These are phyloP conservation scores for Lachancea lanzarotensis DNA, from an alignment of 805 yeast species.

Conservation along the genomic window DNA sequence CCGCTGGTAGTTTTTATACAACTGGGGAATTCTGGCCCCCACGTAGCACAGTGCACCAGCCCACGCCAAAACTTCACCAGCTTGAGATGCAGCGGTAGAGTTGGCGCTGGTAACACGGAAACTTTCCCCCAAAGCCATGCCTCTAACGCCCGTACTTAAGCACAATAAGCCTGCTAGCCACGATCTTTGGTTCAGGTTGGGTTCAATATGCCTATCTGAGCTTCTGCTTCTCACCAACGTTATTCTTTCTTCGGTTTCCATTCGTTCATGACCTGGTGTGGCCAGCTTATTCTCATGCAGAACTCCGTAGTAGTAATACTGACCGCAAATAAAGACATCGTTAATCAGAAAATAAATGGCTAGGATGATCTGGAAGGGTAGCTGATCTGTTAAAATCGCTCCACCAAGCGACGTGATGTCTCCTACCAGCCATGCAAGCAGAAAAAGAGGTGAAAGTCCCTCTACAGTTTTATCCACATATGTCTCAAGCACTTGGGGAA, in stretches of 20 bases:
- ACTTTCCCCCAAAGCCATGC: conserved; percentile 1
- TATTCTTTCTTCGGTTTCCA: conserved; percentile 13
- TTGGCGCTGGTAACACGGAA: conserved; percentile 4
- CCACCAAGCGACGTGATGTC: conserved; percentile 55
- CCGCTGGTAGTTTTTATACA: conserved; percentile 64
- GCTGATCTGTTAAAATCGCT: conserved; percentile 66
- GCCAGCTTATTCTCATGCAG: conserved; percentile 28
- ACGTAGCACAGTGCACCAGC: conserved; percentile 68
- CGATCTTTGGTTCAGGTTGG: conserved; percentile 3
- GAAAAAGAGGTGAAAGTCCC: conserved; percentile 49
- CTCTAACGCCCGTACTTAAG: conserved; percentile 3
- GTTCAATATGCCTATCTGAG: conserved; percentile 1
- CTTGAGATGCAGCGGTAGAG: conserved; percentile 14
- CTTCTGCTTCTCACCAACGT: conserved; percentile 9
- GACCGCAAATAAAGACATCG: conserved; percentile 61
- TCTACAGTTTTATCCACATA: conserved; percentile 52
- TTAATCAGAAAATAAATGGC: conserved; percentile 69
- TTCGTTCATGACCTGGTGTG: conserved; percentile 32
- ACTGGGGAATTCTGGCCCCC: conserved; percentile 77
- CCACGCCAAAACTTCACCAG: conserved; percentile 65
- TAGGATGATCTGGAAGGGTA: conserved; percentile 71
- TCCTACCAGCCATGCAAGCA: conserved; percentile 40
- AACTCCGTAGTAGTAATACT: conserved; percentile 60
- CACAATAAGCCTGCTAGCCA: conserved; percentile 8
- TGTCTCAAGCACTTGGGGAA: conserved; percentile 54